Conservation (phyloP, 2,329 filamentous ascomycete species). For the Graphilbum sp. region DNA sequence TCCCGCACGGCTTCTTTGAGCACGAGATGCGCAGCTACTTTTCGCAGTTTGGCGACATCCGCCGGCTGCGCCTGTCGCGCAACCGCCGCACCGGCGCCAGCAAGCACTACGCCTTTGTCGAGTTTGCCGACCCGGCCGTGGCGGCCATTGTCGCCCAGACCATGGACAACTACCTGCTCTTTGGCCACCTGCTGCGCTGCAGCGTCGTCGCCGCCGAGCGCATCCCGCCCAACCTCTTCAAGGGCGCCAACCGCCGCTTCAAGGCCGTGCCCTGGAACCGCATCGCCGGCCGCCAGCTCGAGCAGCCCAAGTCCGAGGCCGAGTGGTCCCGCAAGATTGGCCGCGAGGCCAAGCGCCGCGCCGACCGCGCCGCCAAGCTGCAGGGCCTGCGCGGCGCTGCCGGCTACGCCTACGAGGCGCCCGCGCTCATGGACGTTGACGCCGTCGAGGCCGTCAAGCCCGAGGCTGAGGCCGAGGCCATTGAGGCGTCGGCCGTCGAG, state of each 20-base stretch:
- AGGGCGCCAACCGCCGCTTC: constrained; percentile 79
- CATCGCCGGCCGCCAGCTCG: constrained; percentile 61
- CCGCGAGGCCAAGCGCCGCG: constrained; percentile 55
- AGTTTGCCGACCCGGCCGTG: constrained; percentile 63
- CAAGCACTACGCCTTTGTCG: constrained; percentile 90
- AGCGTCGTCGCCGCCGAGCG: constrained; percentile 49
- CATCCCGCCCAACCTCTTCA: constrained; percentile 69
- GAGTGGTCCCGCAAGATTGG: constrained; percentile 64
- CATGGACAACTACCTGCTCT: constrained; percentile 96
- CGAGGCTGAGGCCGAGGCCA: not conserved
- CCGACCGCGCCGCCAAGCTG: constrained; percentile 54
- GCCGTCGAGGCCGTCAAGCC: not conserved
- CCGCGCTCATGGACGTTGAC: constrained; percentile 42
- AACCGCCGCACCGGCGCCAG: constrained; percentile 83
- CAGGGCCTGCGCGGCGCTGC: constrained; percentile 44
- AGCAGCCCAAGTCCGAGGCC: constrained; percentile 54
- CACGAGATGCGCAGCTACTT: constrained; percentile 90
- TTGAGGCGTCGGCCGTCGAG: not conserved
- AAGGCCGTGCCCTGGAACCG: constrained; percentile 74
- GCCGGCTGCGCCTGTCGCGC: constrained; percentile 63
- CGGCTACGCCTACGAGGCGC: constrained; percentile 61
- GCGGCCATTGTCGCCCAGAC: constrained; percentile 86
- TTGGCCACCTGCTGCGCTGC: constrained; percentile 85
- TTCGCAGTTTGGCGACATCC: constrained; percentile 76
- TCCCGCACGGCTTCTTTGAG: constrained; percentile 70